Base-by-base conservation (phyloP, 306 rosid genomes). In the peach (Prunus persica) region DNA sequence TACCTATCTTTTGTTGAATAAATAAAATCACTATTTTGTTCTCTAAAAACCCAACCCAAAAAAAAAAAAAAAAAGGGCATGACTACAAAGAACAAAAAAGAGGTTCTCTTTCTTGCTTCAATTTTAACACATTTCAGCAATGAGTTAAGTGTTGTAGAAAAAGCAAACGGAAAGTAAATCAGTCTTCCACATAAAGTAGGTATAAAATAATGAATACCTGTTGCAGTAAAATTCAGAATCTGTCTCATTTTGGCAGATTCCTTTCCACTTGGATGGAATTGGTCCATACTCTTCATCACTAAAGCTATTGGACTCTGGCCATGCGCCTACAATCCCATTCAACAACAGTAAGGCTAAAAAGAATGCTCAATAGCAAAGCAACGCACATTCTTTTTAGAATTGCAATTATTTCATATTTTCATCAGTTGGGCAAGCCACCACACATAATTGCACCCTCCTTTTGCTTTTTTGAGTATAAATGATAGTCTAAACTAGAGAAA, bases 291-390 rank as follows among this genome's bases (percentile, higher is more conserved):
- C 81, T 51, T 84, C 79, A 18, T 87, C 93, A 70, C 82, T 80
- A 80, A 93, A 93, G 84, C 97, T 90, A 78, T 87, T 83, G 3
- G 97, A 93, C 85, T 90, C 89, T 49, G 96, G 91, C 97, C 97
- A 90, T 63, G 84, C 96, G 1, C 97, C 97, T 90, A 41, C 52
- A 75, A 28, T 47, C 43, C 73, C 69, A 66, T 68, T 30, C 57
- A 34, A 41, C 38, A 6, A 47, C 32, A 68, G 67, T 32, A 3
- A 69, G 76, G 63, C 57, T 30, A 27, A 69, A 60, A 38, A 38
- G 10, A 51, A 57, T 28, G 69, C 32, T 72, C 67, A 24, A 52
- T 14, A 56, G 22, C 38, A 57, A 32, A 32, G 49, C 45, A 20
- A 20, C 19, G 20, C 51, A 12, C 47, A 55, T 4, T 12, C 4